Conservation (phyloP, 1,139 yeast genomes). For the Yamadazyma triangularis region DNA sequence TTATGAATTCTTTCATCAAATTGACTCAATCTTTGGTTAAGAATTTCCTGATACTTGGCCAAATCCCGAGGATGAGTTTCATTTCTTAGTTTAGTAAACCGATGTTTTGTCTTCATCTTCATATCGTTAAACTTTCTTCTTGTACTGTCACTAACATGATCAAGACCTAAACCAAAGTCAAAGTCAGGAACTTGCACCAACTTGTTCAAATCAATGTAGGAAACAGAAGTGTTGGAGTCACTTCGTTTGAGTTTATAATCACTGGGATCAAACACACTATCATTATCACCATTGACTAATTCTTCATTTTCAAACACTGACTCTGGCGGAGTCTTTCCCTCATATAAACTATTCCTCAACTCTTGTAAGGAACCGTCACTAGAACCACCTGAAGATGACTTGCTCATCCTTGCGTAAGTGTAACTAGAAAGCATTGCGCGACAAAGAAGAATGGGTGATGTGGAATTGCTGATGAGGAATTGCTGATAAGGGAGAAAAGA, state of each 20-base stretch:
- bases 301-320: neutral
- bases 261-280: conserved; percentile 3
- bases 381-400: conserved; percentile 7
- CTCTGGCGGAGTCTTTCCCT: conserved; percentile 1
- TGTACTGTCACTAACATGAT: conserved; percentile 33
- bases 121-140: conserved; percentile 32
- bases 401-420: neutral
- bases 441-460: too few relatives aligned
- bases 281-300: too few relatives aligned
- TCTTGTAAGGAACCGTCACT: conserved; percentile 9
- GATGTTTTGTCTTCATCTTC: conserved; percentile 33
- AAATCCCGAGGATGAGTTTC: conserved; percentile 20
- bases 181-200: conserved; percentile 38
- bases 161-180: conserved; percentile 41
- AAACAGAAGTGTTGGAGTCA: conserved; percentile 31
- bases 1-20: conserved; percentile 55
- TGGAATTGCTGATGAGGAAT: too few relatives aligned
- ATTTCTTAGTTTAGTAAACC: conserved; percentile 21
- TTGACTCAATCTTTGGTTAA: conserved; percentile 41
- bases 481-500: too few relatives aligned
- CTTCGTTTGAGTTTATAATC: conserved; percentile 16
- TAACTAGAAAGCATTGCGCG: too few relatives aligned
- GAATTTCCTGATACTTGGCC: conserved; percentile 27
- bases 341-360: conserved; percentile 5
- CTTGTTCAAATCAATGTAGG: conserved; percentile 35